Evolutionary conservation across 345 rosid species (phyloP).

Genomic region (Lumnitzera littorea): DNA sequence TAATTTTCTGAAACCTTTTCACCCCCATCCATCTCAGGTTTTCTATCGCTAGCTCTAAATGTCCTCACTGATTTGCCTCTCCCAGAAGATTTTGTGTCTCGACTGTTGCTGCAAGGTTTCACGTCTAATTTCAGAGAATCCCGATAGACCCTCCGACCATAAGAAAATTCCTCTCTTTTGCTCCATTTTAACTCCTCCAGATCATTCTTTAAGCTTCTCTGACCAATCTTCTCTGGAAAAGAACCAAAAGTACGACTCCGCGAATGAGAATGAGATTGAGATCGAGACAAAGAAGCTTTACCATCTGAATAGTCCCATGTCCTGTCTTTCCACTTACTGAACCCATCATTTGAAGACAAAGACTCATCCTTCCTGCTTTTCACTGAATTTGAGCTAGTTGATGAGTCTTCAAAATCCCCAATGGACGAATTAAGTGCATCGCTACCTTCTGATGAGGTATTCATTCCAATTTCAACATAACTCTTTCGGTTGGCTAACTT

Average conservation of each 20-base stretch:
- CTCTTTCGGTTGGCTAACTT: too few species aligned
- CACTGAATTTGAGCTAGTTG: slow-evolving; percentile 32
- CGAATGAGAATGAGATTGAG: slow-evolving; percentile 5
- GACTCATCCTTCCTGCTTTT: slow-evolving; percentile 5
- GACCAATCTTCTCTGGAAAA: slow-evolving; percentile 19
- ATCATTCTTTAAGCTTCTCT: slow-evolving; percentile 13
- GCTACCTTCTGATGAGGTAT: background rate
- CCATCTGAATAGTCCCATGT: background rate
- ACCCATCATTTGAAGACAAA: background rate
- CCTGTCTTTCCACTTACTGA: slow-evolving; percentile 4
- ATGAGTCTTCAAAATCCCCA: slow-evolving; percentile 9
- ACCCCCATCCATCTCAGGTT: slow-evolving; percentile 14
- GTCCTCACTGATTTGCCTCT: slow-evolving; percentile 77
- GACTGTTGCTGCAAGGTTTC: slow-evolving; percentile 7
- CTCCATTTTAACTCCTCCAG: slow-evolving; percentile 12
- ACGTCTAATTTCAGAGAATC: slow-evolving; percentile 29
- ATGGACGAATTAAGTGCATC: slow-evolving; percentile 2
- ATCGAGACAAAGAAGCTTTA: background rate
- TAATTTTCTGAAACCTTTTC: slow-evolving; percentile 23
- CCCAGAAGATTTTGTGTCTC: slow-evolving; percentile 21
- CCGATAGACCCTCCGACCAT: slow-evolving; percentile 16
- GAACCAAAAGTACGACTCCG: slow-evolving; percentile 18
- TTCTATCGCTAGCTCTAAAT: slow-evolving; percentile 26
- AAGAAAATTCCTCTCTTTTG: slow-evolving; percentile 16
- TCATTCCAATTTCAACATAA: background rate